These are phyloP conservation scores for Neurospora pannonica DNA, from an alignment of 495 filamentous ascomycete species.

Conservation along the genomic window DNA sequence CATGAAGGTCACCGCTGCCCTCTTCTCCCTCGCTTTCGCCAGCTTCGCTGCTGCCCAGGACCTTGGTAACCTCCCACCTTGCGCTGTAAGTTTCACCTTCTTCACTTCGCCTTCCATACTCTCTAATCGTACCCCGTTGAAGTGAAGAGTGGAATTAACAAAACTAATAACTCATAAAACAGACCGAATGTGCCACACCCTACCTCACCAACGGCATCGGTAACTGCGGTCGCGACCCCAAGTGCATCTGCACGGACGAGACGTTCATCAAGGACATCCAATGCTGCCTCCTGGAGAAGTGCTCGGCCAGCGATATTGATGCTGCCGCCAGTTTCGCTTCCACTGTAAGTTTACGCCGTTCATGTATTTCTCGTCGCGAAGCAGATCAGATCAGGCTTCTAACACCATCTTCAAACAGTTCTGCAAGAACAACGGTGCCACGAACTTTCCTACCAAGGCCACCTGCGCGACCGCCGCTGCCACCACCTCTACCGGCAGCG, in stretches of 20 bases:
- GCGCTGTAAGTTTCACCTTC: slow-evolving; percentile 38
- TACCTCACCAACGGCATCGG: slow-evolving; percentile 38
- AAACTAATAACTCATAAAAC: not conserved
- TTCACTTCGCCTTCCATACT: not conserved
- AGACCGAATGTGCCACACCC: slow-evolving; percentile 46
- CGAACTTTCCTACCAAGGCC: slow-evolving; percentile 24
- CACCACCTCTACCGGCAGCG: slow-evolving; percentile 6
- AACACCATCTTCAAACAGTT: slow-evolving; percentile 10
- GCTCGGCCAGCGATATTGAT: slow-evolving; percentile 22
- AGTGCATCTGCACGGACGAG: slow-evolving; percentile 58
- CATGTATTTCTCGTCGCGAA: not conserved
- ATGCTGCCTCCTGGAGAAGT: slow-evolving; percentile 55
- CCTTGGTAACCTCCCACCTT: slow-evolving; percentile 38
- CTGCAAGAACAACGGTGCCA: slow-evolving; percentile 26
- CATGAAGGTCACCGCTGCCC: slow-evolving; percentile 30
- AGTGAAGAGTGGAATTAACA: not conserved
- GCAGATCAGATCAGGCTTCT: not conserved
- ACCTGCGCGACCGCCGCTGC: slow-evolving; percentile 20
- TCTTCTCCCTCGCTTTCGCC: slow-evolving; percentile 24
- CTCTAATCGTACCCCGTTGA: slow-evolving; percentile 1
- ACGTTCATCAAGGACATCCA: slow-evolving; percentile 52
- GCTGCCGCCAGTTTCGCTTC: slow-evolving; percentile 25
- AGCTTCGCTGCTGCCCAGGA: slow-evolving; percentile 28
- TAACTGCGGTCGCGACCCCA: slow-evolving; percentile 47
- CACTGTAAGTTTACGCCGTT: slow-evolving; percentile 6